phyloP scores from a whole-genome alignment of 768 basidiomycete species.

The Mycena belliarum region DNA sequence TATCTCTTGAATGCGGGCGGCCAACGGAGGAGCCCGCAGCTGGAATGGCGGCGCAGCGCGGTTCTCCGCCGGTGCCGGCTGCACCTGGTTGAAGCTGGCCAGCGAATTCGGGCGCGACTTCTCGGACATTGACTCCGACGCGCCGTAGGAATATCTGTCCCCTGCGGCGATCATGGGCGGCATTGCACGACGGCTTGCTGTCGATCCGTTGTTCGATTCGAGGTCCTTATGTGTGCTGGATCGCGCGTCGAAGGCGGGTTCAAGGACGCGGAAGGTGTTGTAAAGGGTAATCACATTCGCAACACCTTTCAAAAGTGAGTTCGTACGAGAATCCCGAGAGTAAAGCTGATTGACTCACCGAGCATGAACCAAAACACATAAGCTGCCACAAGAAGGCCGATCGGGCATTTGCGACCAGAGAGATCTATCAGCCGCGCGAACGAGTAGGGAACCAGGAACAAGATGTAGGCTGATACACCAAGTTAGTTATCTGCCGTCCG shows the following conservation, averaged over 20 bases:
- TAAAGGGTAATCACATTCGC: slow-evolving; percentile 67
- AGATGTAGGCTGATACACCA: slow-evolving; percentile 51
- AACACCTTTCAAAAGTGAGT: slow-evolving; percentile 46
- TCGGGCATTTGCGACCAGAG: slow-evolving; percentile 51
- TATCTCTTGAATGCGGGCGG: slow-evolving; percentile 20
- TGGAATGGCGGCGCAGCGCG: slow-evolving; percentile 4
- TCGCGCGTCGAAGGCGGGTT: slow-evolving; percentile 47
- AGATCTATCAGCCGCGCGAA: slow-evolving; percentile 49
- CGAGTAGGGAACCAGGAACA: slow-evolving; percentile 60
- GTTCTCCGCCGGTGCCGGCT: slow-evolving; percentile 9
- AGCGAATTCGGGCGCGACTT: slow-evolving; percentile 20
- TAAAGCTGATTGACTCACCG: slow-evolving; percentile 42
- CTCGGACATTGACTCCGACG: slow-evolving; percentile 14
- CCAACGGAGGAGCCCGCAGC: slow-evolving; percentile 16
- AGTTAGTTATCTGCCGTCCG: neutral
- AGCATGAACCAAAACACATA: slow-evolving; percentile 52
- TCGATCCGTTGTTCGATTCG: slow-evolving; percentile 7
- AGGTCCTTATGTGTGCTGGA: slow-evolving; percentile 28
- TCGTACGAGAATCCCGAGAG: slow-evolving; percentile 5
- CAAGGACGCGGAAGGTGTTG: slow-evolving; percentile 67
- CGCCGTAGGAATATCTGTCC: slow-evolving; percentile 4
- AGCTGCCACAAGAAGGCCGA: slow-evolving; percentile 49
- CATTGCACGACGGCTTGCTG: neutral
- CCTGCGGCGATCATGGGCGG: slow-evolving; percentile 22
- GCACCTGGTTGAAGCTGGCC: slow-evolving; percentile 18